Base-by-base conservation (phyloP, 441 rosid genomes). In the Brassica hybrid region DNA sequence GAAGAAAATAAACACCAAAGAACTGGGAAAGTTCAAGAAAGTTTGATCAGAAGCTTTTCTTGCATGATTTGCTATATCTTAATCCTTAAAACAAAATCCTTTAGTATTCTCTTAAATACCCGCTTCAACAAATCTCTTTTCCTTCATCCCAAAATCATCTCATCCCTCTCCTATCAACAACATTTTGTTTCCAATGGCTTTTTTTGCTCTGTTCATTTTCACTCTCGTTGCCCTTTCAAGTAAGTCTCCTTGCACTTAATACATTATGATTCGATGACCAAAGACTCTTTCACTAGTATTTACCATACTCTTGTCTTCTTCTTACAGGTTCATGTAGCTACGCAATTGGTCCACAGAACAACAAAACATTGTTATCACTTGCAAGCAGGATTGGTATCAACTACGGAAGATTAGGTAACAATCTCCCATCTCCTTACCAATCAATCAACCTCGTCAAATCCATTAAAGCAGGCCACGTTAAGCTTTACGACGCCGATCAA, bases 341-440 rank as follows among this genome's bases (percentile, higher is more conserved):
- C 65, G 76, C 76, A 18, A 12, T 30, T 64, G 59, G 67, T 71
- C 18, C 3, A 52, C 58, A 52, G 3, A 61, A 14, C 56, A 58
- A 71, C 23, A 38, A 54, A 64, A 52, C 71, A 52, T 14, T 30
- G 48, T n/a, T 73, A 16, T 76, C 78, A 23, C 59, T 58, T 59
- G 77, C 81, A 30, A 83, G 45, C 71, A 83, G 71, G 74, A 81
- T 92, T 6, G 97, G 97, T n/a, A 72, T 92, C 34, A 90, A 89
- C 80, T 92, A 87, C 23, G 97, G 97, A 11, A 83, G 71, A 76
- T 59, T 85, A 14, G 97, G 92, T 48, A 80, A 82, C 85, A 87
- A 92, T 80, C 79, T 90, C 60, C 95, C 97, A 6, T 69, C 90
- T 9, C 82, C 91, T 2, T 83, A 65, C 73, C 78, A 65, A 48